These are phyloP conservation scores for Neurospora terricola DNA, from an alignment of 495 filamentous ascomycete species.

Conservation along the genomic window DNA sequence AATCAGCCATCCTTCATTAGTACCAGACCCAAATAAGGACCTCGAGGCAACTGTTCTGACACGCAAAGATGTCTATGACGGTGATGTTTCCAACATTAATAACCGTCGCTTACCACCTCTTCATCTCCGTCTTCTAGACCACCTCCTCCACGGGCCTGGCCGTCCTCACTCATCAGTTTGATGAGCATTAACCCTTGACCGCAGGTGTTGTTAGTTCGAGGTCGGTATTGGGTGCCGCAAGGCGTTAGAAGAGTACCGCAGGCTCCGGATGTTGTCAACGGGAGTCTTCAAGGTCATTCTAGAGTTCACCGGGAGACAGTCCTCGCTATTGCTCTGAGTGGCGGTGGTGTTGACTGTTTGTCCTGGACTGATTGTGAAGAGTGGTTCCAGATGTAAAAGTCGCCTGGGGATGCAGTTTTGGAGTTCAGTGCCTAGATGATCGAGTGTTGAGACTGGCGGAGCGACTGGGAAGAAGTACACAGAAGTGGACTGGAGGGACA, in stretches of 20 bases:
- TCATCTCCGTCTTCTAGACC: neutral
- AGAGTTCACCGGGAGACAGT: neutral
- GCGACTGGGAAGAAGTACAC: neutral
- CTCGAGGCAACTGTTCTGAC: neutral
- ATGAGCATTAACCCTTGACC: too few species aligned
- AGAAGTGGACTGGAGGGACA: neutral
- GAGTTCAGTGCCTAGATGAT: neutral
- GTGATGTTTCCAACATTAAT: too few species aligned
- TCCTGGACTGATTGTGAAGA: neutral
- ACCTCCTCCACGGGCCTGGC: too few species aligned
- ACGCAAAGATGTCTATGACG: neutral
- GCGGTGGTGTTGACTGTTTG: neutral
- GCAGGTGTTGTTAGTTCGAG: too few species aligned
- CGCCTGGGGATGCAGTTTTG: neutral
- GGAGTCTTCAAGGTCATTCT: neutral
- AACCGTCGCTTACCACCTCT: neutral
- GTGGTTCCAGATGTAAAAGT: neutral
- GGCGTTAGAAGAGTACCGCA: neutral
- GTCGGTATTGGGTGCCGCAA: too few species aligned
- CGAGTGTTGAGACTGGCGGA: neutral
- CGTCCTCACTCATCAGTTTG: neutral
- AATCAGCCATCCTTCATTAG: neutral
- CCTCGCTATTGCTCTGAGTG: neutral
- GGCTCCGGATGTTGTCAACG: neutral
- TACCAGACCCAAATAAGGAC: neutral